Evolutionary conservation across 2,329 filamentous ascomycete genomes (phyloP).

Genomic region (Westerdykella aurantiaca): DNA sequence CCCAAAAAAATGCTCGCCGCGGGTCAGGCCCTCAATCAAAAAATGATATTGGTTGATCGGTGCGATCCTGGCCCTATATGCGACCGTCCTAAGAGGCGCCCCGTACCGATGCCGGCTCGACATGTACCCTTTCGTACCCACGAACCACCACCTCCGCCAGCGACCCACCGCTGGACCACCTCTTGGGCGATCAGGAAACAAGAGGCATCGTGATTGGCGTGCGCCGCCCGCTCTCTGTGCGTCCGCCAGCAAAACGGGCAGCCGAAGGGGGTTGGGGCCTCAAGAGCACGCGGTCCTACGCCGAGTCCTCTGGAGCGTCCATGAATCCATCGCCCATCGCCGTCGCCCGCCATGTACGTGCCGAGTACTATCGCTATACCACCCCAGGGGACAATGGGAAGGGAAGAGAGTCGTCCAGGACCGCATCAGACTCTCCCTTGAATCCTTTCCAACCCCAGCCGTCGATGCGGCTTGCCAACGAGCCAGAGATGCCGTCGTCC

Average conservation of each 20-base stretch:
- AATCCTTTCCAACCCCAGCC: slow-evolving; percentile 7
- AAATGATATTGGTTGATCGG: slow-evolving; percentile 35
- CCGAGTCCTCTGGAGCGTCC: too few relatives aligned
- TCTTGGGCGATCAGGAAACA: slow-evolving; percentile 24
- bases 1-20: slow-evolving; percentile 27
- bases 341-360: slow-evolving; percentile 1
- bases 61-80: slow-evolving; percentile 30
- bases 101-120: slow-evolving; percentile 30
- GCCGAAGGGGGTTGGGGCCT: slow-evolving; percentile 22
- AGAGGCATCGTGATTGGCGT: slow-evolving; percentile 26
- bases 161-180: slow-evolving; percentile 12
- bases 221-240: slow-evolving; percentile 17
- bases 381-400: slow-evolving; percentile 4
- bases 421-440: not conserved
- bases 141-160: slow-evolving; percentile 18
- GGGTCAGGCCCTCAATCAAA: slow-evolving; percentile 32
- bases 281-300: not conserved
- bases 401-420: not conserved
- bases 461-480: slow-evolving; percentile 14
- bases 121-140: slow-evolving; percentile 29
- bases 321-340: slow-evolving; percentile 12
- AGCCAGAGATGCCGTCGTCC: slow-evolving; percentile 15
- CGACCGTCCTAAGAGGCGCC: slow-evolving; percentile 16
- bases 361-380: slow-evolving; percentile 6
- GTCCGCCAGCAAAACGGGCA: slow-evolving; percentile 19